These are phyloP conservation scores for Bacterosira constricta DNA, from an alignment of 108 stramenopile species.

Conservation along the genomic window DNA sequence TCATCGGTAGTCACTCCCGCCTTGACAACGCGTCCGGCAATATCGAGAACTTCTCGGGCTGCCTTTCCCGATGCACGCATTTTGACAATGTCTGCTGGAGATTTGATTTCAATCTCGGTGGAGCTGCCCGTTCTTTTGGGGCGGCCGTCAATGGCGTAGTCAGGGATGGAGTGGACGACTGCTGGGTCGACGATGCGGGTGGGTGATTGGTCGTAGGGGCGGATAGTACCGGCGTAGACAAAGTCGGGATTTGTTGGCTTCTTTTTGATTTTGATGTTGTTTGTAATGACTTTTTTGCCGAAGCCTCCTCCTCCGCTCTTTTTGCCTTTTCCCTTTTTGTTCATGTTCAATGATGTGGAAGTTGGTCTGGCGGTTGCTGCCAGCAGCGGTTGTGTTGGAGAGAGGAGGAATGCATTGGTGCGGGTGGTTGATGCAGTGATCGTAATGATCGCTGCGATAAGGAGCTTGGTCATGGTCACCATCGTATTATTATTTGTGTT, in stretches of 20 bases:
- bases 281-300: conserved; percentile 9
- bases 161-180: conserved; percentile 54
- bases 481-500: not conserved
- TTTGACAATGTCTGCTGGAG: conserved; percentile 81
- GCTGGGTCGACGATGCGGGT: conserved; percentile 57
- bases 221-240: conserved; percentile 67
- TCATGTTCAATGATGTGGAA: conserved; percentile 12
- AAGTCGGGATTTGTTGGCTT: conserved; percentile 33
- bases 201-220: conserved; percentile 68
- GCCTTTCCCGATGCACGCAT: conserved; percentile 88
- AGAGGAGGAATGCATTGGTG: not conserved
- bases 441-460: not conserved
- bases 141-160: conserved; percentile 75
- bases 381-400: not conserved
- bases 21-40: conserved; percentile 79
- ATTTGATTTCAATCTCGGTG: conserved; percentile 81
- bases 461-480: not conserved
- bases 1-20: conserved; percentile 88
- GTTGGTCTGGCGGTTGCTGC: not conserved
- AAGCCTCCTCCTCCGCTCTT: conserved; percentile 15
- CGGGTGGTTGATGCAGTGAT: not conserved
- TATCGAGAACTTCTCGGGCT: conserved; percentile 91
- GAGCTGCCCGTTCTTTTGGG: conserved; percentile 44
- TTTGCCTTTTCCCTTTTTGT: conserved; percentile 4
- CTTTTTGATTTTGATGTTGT: conserved; percentile 23